phyloP scores from a whole-genome alignment of 208 protist genomes.

The Trypanosoma boissoni region DNA sequence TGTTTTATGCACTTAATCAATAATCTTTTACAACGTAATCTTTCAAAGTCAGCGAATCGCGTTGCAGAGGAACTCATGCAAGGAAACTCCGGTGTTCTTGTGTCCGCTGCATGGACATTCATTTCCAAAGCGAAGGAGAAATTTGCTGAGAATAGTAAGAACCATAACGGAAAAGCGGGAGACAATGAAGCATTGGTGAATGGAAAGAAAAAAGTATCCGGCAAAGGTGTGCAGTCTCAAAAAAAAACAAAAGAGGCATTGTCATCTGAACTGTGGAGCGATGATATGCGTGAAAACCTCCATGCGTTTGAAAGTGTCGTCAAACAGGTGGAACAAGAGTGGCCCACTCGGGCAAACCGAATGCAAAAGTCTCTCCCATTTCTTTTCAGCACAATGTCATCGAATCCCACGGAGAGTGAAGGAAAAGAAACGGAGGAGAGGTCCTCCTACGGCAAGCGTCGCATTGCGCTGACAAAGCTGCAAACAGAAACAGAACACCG shows the following conservation, averaged over 20 bases:
- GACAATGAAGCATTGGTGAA: too few relatives aligned
- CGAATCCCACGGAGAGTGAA: not conserved
- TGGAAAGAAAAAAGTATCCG: too few relatives aligned
- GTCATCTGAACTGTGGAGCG: too few relatives aligned
- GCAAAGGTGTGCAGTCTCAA: too few relatives aligned
- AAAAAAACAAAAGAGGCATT: too few relatives aligned
- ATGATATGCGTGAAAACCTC: too few relatives aligned
- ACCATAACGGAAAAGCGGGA: not conserved
- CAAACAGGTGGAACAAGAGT: slow-evolving; percentile 28
- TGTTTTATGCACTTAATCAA: slow-evolving; percentile 85
- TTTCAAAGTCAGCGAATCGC: slow-evolving; percentile 83
- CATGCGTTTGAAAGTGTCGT: not conserved
- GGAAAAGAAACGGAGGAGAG: too few relatives aligned
- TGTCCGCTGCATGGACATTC: slow-evolving; percentile 54
- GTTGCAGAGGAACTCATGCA: slow-evolving; percentile 67
- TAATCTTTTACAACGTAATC: slow-evolving; percentile 72
- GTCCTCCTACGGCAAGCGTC: slow-evolving; percentile 31
- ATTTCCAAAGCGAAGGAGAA: slow-evolving; percentile 44
- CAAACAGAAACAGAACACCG: slow-evolving; percentile 26
- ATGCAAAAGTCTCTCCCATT: slow-evolving; percentile 11
- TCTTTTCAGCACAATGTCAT: too few relatives aligned
- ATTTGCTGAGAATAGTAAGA: slow-evolving; percentile 7
- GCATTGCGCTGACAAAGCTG: slow-evolving; percentile 29
- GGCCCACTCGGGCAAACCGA: slow-evolving; percentile 17
- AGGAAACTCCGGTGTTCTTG: slow-evolving; percentile 57